Evolutionary conservation across 192 early-diverging fungal genomes (phyloP).

Genomic region (Entophlyctis luteolus): DNA sequence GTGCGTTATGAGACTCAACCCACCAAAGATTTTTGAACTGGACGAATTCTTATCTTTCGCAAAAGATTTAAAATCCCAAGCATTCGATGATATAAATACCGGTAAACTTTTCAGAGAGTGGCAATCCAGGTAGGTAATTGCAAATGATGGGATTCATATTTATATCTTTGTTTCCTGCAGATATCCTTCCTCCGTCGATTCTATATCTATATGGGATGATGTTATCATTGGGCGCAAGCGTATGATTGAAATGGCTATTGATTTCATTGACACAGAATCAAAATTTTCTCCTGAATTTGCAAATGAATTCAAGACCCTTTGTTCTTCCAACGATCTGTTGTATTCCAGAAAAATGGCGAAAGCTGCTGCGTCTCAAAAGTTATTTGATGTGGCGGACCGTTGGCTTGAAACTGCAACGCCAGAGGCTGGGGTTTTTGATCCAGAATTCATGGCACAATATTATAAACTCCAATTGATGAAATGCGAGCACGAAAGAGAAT

Average conservation of each 20-base stretch:
- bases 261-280: conserved; percentile 9
- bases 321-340: conserved; percentile 13
- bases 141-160: not conserved
- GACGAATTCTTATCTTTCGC: conserved; percentile 29
- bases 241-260: conserved; percentile 43
- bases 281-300: not conserved
- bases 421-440: conserved; percentile 20
- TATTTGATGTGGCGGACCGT: conserved; percentile 53
- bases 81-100: not conserved
- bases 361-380: conserved; percentile 59
- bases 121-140: not conserved
- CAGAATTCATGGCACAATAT: conserved; percentile 22
- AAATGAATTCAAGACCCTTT: not conserved
- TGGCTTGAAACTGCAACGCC: conserved; percentile 31
- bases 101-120: not conserved
- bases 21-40: conserved; percentile 1
- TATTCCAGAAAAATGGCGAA: conserved; percentile 39
- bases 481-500: not conserved
- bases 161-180: not conserved
- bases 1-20: not conserved
- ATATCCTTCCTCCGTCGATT: conserved; percentile 30
- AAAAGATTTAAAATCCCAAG: conserved; percentile 9
- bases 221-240: conserved; percentile 44
- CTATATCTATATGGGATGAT: conserved; percentile 62
- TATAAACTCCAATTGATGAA: conserved; percentile 18